Conservation (phyloP, 2,329 filamentous ascomycete genomes). For the Massarina eburnea region DNA sequence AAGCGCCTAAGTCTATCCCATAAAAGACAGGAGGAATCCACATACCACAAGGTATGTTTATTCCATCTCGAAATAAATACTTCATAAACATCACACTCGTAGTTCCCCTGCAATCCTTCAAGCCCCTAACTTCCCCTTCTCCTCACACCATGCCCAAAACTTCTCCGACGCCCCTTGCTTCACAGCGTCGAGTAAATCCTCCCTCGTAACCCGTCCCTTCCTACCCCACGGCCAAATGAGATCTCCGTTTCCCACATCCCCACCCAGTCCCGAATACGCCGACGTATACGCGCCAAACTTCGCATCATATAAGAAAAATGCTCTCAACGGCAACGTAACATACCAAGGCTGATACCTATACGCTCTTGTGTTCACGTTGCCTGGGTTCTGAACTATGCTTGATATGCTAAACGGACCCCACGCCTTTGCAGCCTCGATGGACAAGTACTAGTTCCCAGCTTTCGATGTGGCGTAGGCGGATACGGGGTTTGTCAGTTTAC, state of each 20-base stretch:
- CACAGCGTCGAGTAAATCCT: constrained; percentile 31
- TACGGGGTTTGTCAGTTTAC: not conserved
- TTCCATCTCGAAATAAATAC: too few relatives aligned
- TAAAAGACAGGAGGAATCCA: too few relatives aligned
- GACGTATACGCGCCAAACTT: constrained; percentile 11
- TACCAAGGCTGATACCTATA: constrained; percentile 40
- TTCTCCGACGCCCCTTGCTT: constrained; percentile 42
- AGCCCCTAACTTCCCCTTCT: constrained; percentile 8
- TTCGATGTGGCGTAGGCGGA: constrained; percentile 15
- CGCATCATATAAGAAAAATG: constrained; percentile 3
- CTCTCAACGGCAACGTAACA: not conserved
- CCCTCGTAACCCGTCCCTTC: constrained; percentile 16
- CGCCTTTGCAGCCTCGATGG: constrained; percentile 10
- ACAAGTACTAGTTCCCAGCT: constrained; percentile 16
- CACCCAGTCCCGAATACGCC: constrained; percentile 7
- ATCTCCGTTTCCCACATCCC: constrained; percentile 28
- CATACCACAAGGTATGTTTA: too few relatives aligned
- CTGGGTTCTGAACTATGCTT: constrained; percentile 37
- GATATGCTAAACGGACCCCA: constrained; percentile 8
- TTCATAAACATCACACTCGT: too few relatives aligned
- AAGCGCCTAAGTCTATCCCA: not conserved
- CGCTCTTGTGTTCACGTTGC: constrained; percentile 28
- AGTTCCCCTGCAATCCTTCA: too few relatives aligned
- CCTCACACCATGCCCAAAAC: constrained; percentile 50
- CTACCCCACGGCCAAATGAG: constrained; percentile 53